phyloP scores from a whole-genome alignment of 2,329 filamentous ascomycete genomes.

The Fusarium oligoseptatum region DNA sequence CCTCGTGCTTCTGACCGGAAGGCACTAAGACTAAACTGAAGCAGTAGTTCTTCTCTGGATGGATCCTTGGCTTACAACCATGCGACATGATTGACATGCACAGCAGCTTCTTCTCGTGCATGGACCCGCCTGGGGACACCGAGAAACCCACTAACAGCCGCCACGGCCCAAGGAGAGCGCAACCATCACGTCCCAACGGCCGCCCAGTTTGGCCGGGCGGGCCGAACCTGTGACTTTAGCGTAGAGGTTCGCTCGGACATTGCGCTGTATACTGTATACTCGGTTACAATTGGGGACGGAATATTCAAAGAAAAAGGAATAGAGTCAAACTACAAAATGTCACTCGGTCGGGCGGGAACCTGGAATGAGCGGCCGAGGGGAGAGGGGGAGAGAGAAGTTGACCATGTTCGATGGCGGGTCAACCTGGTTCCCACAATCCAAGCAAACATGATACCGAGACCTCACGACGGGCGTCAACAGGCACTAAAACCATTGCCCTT shows the following conservation, averaged over 20 bases:
- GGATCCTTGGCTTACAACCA: constrained; percentile 32
- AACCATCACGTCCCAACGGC: constrained; percentile 26
- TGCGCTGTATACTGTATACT: background rate
- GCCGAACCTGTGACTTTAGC: constrained; percentile 29
- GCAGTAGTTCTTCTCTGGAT: constrained; percentile 23
- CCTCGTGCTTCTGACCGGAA: background rate
- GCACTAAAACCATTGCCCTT: background rate
- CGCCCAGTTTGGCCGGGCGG: constrained; percentile 35
- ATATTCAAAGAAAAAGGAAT: constrained; percentile 5
- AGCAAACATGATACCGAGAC: background rate
- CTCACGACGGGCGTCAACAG: constrained; percentile 1
- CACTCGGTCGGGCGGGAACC: background rate
- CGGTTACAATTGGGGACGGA: background rate
- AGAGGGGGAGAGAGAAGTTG: background rate
- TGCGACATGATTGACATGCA: constrained; percentile 17
- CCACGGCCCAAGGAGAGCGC: constrained; percentile 24
- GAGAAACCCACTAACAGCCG: constrained; percentile 32
- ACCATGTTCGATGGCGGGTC: background rate
- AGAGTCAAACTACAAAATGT: constrained; percentile 12
- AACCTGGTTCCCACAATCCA: constrained; percentile 7
- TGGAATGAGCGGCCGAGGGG: background rate
- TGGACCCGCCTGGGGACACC: constrained; percentile 26
- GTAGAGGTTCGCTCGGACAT: constrained; percentile 13
- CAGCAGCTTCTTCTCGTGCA: constrained; percentile 28
- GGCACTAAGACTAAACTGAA: background rate